These are phyloP conservation scores for Pichia terricola DNA, from an alignment of 1,139 yeast species.

Conservation along the genomic window DNA sequence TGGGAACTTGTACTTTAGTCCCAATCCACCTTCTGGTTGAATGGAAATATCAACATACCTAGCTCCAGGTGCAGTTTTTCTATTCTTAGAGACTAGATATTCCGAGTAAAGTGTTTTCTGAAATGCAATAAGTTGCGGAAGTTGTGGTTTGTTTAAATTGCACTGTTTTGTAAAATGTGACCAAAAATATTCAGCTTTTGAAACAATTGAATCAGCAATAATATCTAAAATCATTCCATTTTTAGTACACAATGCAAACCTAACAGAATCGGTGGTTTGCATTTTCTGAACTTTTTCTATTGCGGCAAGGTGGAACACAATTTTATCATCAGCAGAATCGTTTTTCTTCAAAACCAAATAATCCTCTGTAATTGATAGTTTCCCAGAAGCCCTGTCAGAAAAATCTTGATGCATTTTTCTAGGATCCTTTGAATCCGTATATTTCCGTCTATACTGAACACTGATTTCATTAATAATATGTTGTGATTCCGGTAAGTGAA, in stretches of 20 bases:
- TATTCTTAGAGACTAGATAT: constrained; percentile 59
- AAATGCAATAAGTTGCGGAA: constrained; percentile 56
- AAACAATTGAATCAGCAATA: constrained; percentile 69
- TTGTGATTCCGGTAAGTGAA: constrained; percentile 65
- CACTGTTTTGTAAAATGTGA: constrained; percentile 4
- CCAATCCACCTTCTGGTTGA: constrained; percentile 78
- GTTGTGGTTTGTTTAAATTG: constrained; percentile 22
- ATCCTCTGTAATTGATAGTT: constrained; percentile 60
- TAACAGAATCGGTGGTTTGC: constrained; percentile 72
- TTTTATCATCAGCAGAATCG: constrained; percentile 54
- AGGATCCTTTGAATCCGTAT: constrained; percentile 7
- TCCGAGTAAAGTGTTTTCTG: constrained; percentile 76
- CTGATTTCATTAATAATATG: constrained; percentile 54
- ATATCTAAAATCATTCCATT: constrained; percentile 56
- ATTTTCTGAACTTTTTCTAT: constrained; percentile 79
- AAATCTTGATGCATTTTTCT: constrained; percentile 13
- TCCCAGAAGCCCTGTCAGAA: constrained; percentile 38
- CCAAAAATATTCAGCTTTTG: constrained; percentile 71
- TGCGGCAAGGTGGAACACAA: constrained; percentile 67
- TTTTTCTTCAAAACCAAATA: constrained; percentile 67
- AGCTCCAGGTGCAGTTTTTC: constrained; percentile 18
- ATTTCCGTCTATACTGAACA: constrained; percentile 22
- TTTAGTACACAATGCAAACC: constrained; percentile 60
- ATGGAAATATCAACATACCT: constrained; percentile 29
- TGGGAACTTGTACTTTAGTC: constrained; percentile 74